A percentile compares a stretch with the other conserved stretches of the same genome.
phyloP scores from a whole-genome alignment of 768 basidiomycete genomes.

The Trametopsis cervina region DNA sequence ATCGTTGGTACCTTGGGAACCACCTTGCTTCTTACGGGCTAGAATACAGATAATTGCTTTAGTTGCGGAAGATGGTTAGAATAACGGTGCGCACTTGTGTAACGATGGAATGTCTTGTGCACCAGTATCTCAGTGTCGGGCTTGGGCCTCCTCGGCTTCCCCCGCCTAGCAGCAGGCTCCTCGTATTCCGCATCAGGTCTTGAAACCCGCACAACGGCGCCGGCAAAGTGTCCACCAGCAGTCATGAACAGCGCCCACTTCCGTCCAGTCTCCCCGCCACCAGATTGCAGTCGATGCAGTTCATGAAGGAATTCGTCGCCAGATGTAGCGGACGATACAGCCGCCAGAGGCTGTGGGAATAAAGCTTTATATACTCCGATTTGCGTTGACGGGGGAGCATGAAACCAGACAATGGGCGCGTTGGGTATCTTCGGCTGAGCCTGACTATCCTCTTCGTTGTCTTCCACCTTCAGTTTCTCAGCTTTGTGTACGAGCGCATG shows the following conservation, averaged over 20 bases:
- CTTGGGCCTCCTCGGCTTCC: constrained; percentile 50
- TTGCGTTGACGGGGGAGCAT: constrained; percentile 81
- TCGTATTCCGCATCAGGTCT: constrained; percentile 36
- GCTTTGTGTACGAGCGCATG: constrained; percentile 59
- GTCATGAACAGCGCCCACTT: constrained; percentile 96
- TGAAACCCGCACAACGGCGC: constrained; percentile 75
- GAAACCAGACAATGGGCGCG: constrained; percentile 86
- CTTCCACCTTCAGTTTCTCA: constrained; percentile 28
- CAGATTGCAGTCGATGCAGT: constrained; percentile 57
- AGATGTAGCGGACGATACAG: constrained; percentile 24
- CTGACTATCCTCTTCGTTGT: constrained; percentile 1
- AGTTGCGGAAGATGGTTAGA: not conserved
- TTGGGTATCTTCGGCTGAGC: constrained; percentile 35
- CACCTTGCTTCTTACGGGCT: constrained; percentile 98
- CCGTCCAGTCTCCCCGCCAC: constrained; percentile 42
- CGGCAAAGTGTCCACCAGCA: constrained; percentile 97
- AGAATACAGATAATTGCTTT: not conserved
- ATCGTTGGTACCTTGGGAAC: constrained; percentile 88
- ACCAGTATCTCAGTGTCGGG: constrained; percentile 75
- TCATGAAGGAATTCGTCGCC: constrained; percentile 44
- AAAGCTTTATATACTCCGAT: constrained; percentile 80
- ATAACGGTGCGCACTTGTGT: constrained; percentile 61
- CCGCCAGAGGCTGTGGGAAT: constrained; percentile 42
- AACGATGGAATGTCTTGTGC: constrained; percentile 97
- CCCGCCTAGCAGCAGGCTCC: constrained; percentile 27